Conservation (phyloP, 2,329 filamentous ascomycete genomes). For the Penicillium sp. region DNA sequence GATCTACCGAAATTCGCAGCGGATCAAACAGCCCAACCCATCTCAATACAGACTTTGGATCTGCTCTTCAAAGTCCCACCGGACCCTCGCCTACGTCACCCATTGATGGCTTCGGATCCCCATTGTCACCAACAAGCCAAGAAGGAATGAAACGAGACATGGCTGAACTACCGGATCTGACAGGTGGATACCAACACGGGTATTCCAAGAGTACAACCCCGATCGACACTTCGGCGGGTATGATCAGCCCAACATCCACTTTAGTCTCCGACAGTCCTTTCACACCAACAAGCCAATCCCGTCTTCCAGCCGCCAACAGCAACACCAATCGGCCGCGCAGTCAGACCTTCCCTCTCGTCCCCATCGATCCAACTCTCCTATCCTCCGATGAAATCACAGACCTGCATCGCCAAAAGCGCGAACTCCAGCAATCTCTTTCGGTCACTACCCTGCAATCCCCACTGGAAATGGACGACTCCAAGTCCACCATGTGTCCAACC, state of each 20-base stretch:
- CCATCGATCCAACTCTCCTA: constrained; percentile 52
- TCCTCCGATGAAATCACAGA: constrained; percentile 53
- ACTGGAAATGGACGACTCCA: constrained; percentile 46
- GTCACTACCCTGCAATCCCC: constrained; percentile 53
- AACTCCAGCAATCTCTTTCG: constrained; percentile 40
- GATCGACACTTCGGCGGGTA: constrained; percentile 64
- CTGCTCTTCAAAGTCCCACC: constrained; percentile 62
- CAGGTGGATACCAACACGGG: constrained; percentile 60
- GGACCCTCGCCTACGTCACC: constrained; percentile 74
- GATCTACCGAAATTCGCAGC: constrained; percentile 55
- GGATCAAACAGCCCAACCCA: constrained; percentile 66
- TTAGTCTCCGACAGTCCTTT: constrained; percentile 80
- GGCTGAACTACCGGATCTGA: constrained; percentile 61
- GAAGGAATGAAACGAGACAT: constrained; percentile 65
- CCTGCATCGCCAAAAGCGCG: constrained; percentile 55
- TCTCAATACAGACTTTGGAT: constrained; percentile 56
- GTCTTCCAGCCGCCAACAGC: constrained; percentile 48
- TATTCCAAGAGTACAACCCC: constrained; percentile 68
- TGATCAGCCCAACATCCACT: constrained; percentile 71
- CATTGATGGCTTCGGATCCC: constrained; percentile 60
- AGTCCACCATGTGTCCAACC: constrained; percentile 28
- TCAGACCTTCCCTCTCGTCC: constrained; percentile 76
- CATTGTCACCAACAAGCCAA: constrained; percentile 68
- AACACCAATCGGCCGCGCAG: constrained; percentile 76
- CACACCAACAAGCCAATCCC: constrained; percentile 53